Conservation (phyloP, 257 asterid genomes). For the Paraleonurus japonicus region DNA sequence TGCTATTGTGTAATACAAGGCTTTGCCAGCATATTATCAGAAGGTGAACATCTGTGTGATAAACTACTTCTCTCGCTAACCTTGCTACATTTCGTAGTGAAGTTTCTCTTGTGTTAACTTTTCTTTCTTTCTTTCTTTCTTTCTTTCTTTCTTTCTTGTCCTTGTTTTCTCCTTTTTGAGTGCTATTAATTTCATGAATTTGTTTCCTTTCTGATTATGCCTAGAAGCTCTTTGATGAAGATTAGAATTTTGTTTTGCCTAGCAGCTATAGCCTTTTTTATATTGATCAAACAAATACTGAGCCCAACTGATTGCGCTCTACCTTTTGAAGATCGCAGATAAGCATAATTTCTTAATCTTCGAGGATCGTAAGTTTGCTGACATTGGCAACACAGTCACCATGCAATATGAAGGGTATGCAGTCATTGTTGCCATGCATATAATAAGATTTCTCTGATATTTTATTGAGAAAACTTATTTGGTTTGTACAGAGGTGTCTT, state of each 20-base stretch:
- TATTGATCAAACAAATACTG: conserved; percentile 2
- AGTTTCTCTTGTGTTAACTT: background rate
- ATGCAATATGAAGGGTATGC: conserved; percentile 97
- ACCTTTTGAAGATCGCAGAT: conserved; percentile 72
- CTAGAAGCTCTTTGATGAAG: background rate
- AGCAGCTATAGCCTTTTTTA: background rate
- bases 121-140: background rate
- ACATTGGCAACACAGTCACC: conserved; percentile 96
- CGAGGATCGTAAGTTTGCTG: conserved; percentile 97
- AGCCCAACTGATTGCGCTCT: conserved; percentile 25
- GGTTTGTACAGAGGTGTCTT: conserved; percentile 72
- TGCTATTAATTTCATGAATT: background rate
- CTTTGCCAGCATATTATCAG: background rate
- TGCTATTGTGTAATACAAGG: background rate
- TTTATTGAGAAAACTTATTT: conserved; percentile 25
- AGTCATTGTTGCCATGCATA: conserved; percentile 18
- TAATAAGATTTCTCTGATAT: conserved; percentile 8
- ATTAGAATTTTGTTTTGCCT: background rate
- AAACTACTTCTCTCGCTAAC: background rate
- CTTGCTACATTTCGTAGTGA: background rate
- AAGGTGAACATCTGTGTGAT: background rate
- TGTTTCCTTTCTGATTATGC: conserved; percentile 2
- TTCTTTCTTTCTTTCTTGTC: background rate
- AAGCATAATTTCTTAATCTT: conserved; percentile 85
- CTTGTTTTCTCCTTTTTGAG: background rate